Evolutionary conservation across 352 stramenopile species (phyloP), one percentile per base, ranked within the genome.

Genomic region (Elongisporangium anandrum): DNA sequence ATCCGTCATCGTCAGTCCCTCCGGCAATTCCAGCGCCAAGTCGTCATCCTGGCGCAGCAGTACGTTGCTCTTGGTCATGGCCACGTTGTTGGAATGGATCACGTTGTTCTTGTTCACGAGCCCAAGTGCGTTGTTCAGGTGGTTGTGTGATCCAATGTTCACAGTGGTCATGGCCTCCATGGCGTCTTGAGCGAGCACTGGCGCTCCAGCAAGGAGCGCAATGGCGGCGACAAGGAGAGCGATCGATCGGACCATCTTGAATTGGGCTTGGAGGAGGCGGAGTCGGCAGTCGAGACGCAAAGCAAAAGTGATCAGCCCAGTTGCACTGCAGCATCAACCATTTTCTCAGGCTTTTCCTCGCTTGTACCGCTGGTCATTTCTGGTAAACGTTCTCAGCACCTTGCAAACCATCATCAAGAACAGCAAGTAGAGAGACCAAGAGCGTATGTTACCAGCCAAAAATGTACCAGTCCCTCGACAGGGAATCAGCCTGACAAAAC

Each of bases 71-170:
- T 48, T 55, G 17, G 56, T 16, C 20, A 61, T 61, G 24, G 56
- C 47, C 0, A 61, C 20, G 47, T 61, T 61, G 48, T 61, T 61
- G 16, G 26, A 38, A 19, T 55, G 49, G 45, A 61, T 20, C 17
- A 61, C 56, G 13, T 20, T 50, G 56, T 61, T 61, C 56, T 54
- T 61, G 48, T 55, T 61, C 29, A 61, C 41, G n/a, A 61, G 3
- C 0, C 55, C 24, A 6, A 49, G 2, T 9, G 52, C 21, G 19
- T 22, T 49, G 55, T 60, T 54, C 22, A 60, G 55, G 26, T 54
- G 41, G 23, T 38, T 38, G 26, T 60, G 22, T 7, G 55, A 54
- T 45, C 55, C 55, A 4, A 60, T 41, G 16, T 17, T 20, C 26
- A 54, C 55, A 8, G 29, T 41, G 29, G 29, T 13, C 29, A 41